Base-by-base conservation (phyloP, 2,329 filamentous ascomycete species). In the Trichoderma lentiforme region DNA sequence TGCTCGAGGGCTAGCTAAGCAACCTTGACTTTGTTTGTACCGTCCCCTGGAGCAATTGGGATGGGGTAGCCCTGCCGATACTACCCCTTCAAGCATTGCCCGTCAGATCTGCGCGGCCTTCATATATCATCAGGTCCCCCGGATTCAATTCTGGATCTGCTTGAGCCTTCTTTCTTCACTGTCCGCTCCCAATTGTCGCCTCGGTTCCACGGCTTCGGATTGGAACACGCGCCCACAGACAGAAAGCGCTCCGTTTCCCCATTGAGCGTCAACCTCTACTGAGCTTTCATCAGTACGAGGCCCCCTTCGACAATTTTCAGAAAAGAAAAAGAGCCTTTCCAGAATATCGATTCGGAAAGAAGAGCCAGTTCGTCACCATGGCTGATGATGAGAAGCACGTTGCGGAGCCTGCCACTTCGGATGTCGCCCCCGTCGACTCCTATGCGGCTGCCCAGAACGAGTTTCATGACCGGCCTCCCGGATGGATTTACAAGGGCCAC, bases 401-500 rank as follows among this genome's bases (percentile, higher is more conserved):
- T 24, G 34, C 26, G 65, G 65, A 69, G 4, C 18, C 28, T n/a
- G 65, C 39, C 15, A 18, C 12, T 67, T 61, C 71, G 30, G 72
- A 72, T 9, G 67, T 72, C 56, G 73, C 36, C 28, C 66, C 71
- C 69, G 70, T 67, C 15, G 71, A 75, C 53, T 60, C 62, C 67
- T 73, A 76, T 30, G 73, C 71, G 34, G 73, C 68, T 14, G 71
- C 75, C 47, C 75, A 78, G 67, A 53, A 71, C 36, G 28, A 57
- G 26, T 70, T 60, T 63, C 69, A 68, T 24, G 71, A 74, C 39
- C 85, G 84, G 34, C 87, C 87, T 2, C 56, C 75, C 4, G 86
- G 87, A 74, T 93, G 91, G 91, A 91, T 90, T 82, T 93, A 94
- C 85, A 89, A 87, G 77, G 84, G 85, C 63, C 78, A 89, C 77